A percentile compares a stretch with the other conserved stretches of the same genome.
phyloP scores from a whole-genome alignment of 768 basidiomycete species.

The Leucocoprinus sp. region DNA sequence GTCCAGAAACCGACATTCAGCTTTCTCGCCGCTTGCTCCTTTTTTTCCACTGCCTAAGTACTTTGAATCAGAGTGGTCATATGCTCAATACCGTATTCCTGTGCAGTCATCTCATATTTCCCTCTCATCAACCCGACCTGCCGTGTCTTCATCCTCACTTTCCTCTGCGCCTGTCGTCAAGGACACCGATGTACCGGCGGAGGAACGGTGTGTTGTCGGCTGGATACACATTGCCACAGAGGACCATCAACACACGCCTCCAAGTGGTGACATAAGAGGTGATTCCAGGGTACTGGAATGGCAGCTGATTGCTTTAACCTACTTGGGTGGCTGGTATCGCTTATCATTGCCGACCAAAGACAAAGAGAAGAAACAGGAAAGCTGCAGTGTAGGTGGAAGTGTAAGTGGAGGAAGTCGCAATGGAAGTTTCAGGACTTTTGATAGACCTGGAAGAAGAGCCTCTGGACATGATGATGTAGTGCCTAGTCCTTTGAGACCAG shows the following conservation, averaged over 20 bases:
- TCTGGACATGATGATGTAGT: not conserved
- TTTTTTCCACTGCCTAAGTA: slow-evolving; percentile 83
- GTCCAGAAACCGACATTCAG: slow-evolving; percentile 76
- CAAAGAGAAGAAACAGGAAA: slow-evolving; percentile 35
- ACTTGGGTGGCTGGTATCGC: slow-evolving; percentile 88
- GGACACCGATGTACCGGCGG: slow-evolving; percentile 54
- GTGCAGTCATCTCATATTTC: slow-evolving; percentile 78
- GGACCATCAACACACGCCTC: slow-evolving; percentile 14
- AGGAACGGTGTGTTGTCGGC: slow-evolving; percentile 82
- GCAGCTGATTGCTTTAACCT: slow-evolving; percentile 81
- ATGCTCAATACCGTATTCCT: slow-evolving; percentile 87
- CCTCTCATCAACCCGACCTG: slow-evolving; percentile 43
- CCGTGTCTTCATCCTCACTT: slow-evolving; percentile 26
- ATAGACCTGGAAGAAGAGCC: slow-evolving; percentile 48
- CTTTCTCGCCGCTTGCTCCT: slow-evolving; percentile 70
- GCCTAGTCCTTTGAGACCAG: slow-evolving; percentile 8
- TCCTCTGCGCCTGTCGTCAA: slow-evolving; percentile 30
- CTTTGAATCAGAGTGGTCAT: slow-evolving; percentile 95
- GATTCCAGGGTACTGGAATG: slow-evolving; percentile 35
- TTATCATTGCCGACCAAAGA: slow-evolving; percentile 57
- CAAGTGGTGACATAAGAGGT: slow-evolving; percentile 14
- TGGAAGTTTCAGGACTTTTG: slow-evolving; percentile 42
- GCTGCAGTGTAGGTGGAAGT: slow-evolving; percentile 52
- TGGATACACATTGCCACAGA: slow-evolving; percentile 59
- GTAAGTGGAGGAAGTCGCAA: slow-evolving; percentile 52